Evolutionary conservation across 2,329 filamentous ascomycete species (phyloP).

Genomic region (Cladosporium sp.): DNA sequence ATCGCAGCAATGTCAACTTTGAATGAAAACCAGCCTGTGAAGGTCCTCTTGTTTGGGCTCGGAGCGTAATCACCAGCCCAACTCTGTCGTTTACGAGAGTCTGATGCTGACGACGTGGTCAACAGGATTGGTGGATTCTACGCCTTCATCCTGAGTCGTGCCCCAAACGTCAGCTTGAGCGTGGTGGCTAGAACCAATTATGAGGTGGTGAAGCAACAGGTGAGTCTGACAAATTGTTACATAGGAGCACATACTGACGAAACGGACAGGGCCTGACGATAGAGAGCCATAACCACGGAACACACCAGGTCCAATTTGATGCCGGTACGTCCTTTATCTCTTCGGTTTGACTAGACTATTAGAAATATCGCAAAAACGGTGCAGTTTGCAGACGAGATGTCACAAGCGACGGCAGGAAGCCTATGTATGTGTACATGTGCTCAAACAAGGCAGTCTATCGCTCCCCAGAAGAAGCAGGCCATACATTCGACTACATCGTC

Average conservation of each 20-base stretch:
- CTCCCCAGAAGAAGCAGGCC: conserved; percentile 34
- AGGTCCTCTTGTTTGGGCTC: conserved; percentile 54
- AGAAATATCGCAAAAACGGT: too few species aligned
- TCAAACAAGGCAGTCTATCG: conserved; percentile 41
- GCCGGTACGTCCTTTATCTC: conserved; percentile 19
- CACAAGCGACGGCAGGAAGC: not conserved
- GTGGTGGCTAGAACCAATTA: conserved; percentile 51
- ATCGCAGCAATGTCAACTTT: not conserved
- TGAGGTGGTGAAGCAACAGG: conserved; percentile 43
- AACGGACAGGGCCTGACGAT: conserved; percentile 42
- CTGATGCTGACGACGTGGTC: conserved; percentile 28
- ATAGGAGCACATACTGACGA: not conserved
- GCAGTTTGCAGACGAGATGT: not conserved
- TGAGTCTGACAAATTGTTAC: conserved; percentile 24
- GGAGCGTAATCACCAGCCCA: conserved; percentile 47
- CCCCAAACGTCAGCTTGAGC: conserved; percentile 41
- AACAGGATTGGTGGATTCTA: conserved; percentile 59
- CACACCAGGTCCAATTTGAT: conserved; percentile 35
- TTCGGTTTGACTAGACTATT: too few species aligned
- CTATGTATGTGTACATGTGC: not conserved
- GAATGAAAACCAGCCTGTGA: not conserved
- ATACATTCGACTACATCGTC: conserved; percentile 49
- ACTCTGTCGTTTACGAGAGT: not conserved
- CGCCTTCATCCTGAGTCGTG: conserved; percentile 53
- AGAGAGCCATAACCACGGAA: conserved; percentile 44